Evolutionary conservation across 2,329 filamentous ascomycete genomes (phyloP), one percentile per base, ranked within the genome.

Genomic region (Meredithiella fracta): DNA sequence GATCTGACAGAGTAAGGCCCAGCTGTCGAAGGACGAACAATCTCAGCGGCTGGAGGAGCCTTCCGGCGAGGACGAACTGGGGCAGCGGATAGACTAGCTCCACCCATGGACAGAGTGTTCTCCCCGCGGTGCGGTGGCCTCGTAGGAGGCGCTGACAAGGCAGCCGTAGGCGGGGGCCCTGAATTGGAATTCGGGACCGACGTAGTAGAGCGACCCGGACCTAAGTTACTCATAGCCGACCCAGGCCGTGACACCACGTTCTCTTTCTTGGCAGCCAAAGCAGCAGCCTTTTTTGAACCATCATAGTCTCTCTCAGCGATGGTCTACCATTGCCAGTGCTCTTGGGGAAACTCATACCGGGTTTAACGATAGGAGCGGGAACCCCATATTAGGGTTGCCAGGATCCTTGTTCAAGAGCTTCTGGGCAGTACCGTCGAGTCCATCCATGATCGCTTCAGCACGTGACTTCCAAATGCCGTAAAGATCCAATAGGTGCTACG

Each of bases 401-500:
- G 86, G 74, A 62, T 95, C 86, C 63, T 88, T 94, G 62, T 90
- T 83, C 17, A 98, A 73, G 31, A 91, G 74, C 56, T 80, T 82
- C 65, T 86, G 86, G 2, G 88, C 85, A 15, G 88, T 89, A 6
- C 78, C 66, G 59, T 96, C 90, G 11, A 97, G 75, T 14, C 76
- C 77, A 42, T 80, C 78, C 75, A 94, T 85, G 62, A 97, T 87
- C 3, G 72, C 72, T 64, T 91, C 83, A 40, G 88, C 89, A 64
- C 77, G 81, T 20, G 82, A 75, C 1, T 85, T 83, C 86, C 89
- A 97, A 17, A 87, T 75, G 34, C 72, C 73, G 58, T 82, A 79
- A 90, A 96, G 0, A 74, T 73, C 92, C 92, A 98, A 67, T 86
- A 98, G 0, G 88, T 86, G 38, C 80, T 77, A 62, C 92, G 80